phyloP scores from a whole-genome alignment of 2,329 filamentous ascomycete genomes.

The Emydomyces testavorans region DNA sequence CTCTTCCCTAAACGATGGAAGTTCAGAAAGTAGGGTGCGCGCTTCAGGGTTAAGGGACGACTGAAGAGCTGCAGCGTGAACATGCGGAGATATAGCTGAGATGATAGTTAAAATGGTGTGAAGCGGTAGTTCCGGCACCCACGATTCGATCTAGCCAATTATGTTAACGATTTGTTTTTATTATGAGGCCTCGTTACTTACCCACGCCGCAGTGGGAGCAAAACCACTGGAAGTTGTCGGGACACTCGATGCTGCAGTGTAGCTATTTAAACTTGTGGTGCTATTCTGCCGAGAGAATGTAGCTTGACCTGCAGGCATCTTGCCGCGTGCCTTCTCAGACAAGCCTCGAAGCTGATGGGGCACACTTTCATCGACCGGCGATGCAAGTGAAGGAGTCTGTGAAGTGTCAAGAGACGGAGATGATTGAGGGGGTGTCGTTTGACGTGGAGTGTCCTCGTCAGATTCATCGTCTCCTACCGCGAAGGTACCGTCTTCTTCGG shows the following conservation, averaged over 20 bases:
- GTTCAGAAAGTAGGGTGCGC: slow-evolving; percentile 33
- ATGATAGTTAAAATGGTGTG: slow-evolving; percentile 76
- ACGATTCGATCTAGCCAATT: slow-evolving; percentile 62
- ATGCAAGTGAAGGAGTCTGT: slow-evolving; percentile 57
- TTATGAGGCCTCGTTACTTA: slow-evolving; percentile 25
- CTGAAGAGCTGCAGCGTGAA: slow-evolving; percentile 39
- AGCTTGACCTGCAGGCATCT: slow-evolving; percentile 76
- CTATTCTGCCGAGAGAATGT: slow-evolving; percentile 85
- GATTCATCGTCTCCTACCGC: slow-evolving; percentile 72
- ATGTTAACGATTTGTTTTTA: not conserved
- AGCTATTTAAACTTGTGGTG: slow-evolving; percentile 62
- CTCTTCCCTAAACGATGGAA: slow-evolving; percentile 35
- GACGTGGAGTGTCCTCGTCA: slow-evolving; percentile 51
- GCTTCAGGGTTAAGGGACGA: slow-evolving; percentile 30
- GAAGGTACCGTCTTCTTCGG: slow-evolving; percentile 70
- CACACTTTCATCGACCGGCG: slow-evolving; percentile 62
- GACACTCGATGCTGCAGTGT: slow-evolving; percentile 48
- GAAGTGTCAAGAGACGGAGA: slow-evolving; percentile 46
- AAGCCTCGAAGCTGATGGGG: slow-evolving; percentile 77
- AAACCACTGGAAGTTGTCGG: slow-evolving; percentile 49
- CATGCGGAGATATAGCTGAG: slow-evolving; percentile 43
- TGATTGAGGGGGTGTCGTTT: slow-evolving; percentile 48
- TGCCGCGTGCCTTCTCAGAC: slow-evolving; percentile 94
- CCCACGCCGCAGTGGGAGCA: slow-evolving; percentile 66
- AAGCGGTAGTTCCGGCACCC: slow-evolving; percentile 82